phyloP scores from a whole-genome alignment of 2,329 filamentous ascomycete genomes.

The Aspergillus hortae region DNA sequence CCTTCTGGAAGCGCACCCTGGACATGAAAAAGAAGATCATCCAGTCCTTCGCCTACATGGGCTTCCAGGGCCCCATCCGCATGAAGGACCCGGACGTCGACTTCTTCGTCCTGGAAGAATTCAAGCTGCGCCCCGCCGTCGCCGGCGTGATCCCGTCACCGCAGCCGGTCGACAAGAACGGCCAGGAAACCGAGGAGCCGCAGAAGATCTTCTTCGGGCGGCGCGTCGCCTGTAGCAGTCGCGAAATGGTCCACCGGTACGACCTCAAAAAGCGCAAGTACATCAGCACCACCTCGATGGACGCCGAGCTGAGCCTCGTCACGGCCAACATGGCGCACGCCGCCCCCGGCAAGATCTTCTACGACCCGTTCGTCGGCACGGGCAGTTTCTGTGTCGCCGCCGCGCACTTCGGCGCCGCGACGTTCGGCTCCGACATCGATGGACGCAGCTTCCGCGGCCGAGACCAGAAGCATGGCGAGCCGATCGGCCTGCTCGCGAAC shows the following conservation, averaged over 20 bases:
- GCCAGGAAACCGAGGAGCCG: constrained; percentile 46
- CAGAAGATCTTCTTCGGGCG: constrained; percentile 68
- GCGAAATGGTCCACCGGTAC: constrained; percentile 68
- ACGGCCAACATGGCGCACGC: constrained; percentile 89
- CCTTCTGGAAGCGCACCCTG: constrained; percentile 66
- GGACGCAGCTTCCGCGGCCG: constrained; percentile 77
- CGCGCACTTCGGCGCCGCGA: constrained; percentile 80
- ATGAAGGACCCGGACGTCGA: constrained; percentile 71
- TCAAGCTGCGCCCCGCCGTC: constrained; percentile 31
- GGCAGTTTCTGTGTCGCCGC: constrained; percentile 89
- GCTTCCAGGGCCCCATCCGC: constrained; percentile 71
- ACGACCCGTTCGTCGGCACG: constrained; percentile 93
- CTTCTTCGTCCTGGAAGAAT: constrained; percentile 82
- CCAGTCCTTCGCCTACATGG: constrained; percentile 74
- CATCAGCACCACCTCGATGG: constrained; percentile 96
- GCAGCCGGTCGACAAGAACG: constrained; percentile 8
- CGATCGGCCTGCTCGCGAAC: constrained; percentile 59
- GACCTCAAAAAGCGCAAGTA: constrained; percentile 92
- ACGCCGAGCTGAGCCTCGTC: constrained; percentile 84
- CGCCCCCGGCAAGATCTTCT: constrained; percentile 78
- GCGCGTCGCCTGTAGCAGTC: constrained; percentile 61
- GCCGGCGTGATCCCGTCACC: too few species aligned
- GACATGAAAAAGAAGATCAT: constrained; percentile 70
- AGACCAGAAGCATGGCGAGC: constrained; percentile 44
- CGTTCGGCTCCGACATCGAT: constrained; percentile 90